These are phyloP conservation scores for Tricholoma terreum DNA, from an alignment of 768 basidiomycete genomes.

Conservation along the genomic window DNA sequence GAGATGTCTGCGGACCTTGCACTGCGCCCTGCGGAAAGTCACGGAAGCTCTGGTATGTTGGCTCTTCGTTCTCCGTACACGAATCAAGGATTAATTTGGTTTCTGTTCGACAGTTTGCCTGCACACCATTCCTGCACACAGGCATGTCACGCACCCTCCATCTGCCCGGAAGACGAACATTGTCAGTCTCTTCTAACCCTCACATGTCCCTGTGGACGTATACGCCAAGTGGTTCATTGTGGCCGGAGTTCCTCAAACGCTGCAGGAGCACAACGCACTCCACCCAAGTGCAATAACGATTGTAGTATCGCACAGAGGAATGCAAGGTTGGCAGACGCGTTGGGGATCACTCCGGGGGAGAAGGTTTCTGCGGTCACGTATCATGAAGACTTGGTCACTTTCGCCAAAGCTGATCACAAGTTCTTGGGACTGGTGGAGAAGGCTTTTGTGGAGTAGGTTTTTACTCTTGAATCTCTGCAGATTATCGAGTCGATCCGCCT, in stretches of 20 bases:
- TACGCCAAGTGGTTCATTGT: constrained; percentile 72
- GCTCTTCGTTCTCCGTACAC: background rate
- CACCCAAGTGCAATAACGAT: constrained; percentile 72
- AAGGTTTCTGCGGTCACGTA: constrained; percentile 46
- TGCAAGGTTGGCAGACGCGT: constrained; percentile 82
- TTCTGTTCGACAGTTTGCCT: constrained; percentile 47
- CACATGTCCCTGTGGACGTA: constrained; percentile 79
- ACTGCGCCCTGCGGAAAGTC: constrained; percentile 79
- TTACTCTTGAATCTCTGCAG: constrained; percentile 16
- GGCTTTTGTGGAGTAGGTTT: constrained; percentile 73
- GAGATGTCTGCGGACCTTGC: constrained; percentile 77
- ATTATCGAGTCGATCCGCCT: constrained; percentile 8
- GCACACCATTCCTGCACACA: constrained; percentile 71
- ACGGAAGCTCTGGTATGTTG: constrained; percentile 73
- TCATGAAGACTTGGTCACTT: constrained; percentile 56
- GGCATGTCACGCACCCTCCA: constrained; percentile 85
- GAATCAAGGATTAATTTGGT: background rate
- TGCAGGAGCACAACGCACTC: constrained; percentile 34
- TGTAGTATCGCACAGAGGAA: constrained; percentile 87
- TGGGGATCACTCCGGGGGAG: constrained; percentile 71
- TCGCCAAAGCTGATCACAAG: constrained; percentile 58
- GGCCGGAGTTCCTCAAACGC: constrained; percentile 53
- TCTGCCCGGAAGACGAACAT: constrained; percentile 77
- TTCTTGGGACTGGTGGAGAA: constrained; percentile 77
- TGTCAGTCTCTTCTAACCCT: constrained; percentile 68